phyloP scores from a whole-genome alignment of 306 rosid species.

The Crataegus laevigata region DNA sequence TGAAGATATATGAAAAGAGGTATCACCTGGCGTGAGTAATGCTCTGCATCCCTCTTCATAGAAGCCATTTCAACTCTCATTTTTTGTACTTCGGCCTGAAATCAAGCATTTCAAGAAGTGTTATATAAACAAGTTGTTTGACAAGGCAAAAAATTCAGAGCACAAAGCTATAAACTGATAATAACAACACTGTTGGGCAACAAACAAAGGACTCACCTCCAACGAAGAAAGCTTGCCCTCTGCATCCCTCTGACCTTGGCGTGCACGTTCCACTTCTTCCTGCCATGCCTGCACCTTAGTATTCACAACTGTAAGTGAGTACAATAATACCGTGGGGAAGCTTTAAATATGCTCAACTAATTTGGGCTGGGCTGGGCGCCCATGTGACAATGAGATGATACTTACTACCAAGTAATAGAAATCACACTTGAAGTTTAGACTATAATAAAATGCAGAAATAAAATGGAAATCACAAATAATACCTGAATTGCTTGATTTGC shows the following conservation, averaged over 20 bases:
- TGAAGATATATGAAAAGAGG: neutral
- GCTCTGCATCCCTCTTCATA: conserved; percentile 99
- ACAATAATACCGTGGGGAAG: neutral
- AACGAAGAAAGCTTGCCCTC: conserved; percentile 81
- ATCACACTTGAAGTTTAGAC: neutral
- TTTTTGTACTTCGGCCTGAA: conserved; percentile 83
- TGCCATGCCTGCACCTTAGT: conserved; percentile 90
- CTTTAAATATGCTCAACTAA: neutral
- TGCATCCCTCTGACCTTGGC: conserved; percentile 93
- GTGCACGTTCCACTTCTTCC: conserved; percentile 95
- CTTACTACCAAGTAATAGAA: neutral
- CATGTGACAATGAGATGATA: neutral
- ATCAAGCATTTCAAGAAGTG: conserved; percentile 17
- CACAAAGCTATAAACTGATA: neutral
- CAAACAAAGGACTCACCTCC: conserved; percentile 48
- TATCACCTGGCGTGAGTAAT: conserved; percentile 93
- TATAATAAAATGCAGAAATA: neutral
- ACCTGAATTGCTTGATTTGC: conserved; percentile 94
- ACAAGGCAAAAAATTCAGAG: neutral
- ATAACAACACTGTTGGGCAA: neutral
- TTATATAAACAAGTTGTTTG: conserved; percentile 11
- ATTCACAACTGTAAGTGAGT: conserved; percentile 6
- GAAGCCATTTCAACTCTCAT: conserved; percentile 99
- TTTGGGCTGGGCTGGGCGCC: neutral
- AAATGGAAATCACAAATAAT: neutral